phyloP scores from a whole-genome alignment of 2,329 filamentous ascomycete genomes.

The Apiospora rasikravindrae region DNA sequence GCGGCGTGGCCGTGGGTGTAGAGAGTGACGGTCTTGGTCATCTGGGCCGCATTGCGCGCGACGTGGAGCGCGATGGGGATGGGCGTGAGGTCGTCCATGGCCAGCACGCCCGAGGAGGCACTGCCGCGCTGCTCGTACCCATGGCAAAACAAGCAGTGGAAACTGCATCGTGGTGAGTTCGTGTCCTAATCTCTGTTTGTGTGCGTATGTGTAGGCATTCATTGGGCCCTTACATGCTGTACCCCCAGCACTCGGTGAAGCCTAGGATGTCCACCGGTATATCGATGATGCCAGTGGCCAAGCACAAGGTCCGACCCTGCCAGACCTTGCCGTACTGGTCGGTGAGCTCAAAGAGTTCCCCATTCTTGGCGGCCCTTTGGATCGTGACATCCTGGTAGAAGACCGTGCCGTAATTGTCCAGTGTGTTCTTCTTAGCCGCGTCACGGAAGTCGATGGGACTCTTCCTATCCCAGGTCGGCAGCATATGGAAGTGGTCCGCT shows the following conservation, averaged over 20 bases:
- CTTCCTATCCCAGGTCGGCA: slow-evolving; percentile 13
- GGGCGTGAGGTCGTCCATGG: slow-evolving; percentile 41
- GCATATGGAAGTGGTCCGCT: not conserved
- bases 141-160: slow-evolving; percentile 65
- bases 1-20: slow-evolving; percentile 52
- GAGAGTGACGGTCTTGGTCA: slow-evolving; percentile 51
- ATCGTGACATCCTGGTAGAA: not conserved
- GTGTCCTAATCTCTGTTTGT: not conserved
- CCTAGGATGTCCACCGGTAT: slow-evolving; percentile 56
- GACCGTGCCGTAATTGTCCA: not conserved
- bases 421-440: not conserved
- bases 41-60: slow-evolving; percentile 48
- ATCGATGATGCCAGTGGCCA: slow-evolving; percentile 61
- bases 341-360: slow-evolving; percentile 32
- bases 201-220: not conserved
- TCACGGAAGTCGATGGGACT: not conserved
- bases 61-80: slow-evolving; percentile 44
- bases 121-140: slow-evolving; percentile 62
- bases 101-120: slow-evolving; percentile 52
- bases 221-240: slow-evolving; percentile 52
- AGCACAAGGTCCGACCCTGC: slow-evolving; percentile 60
- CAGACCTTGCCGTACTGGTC: slow-evolving; percentile 51
- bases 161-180: slow-evolving; percentile 39
- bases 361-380: slow-evolving; percentile 3
- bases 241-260: slow-evolving; percentile 60